phyloP scores from a whole-genome alignment of 441 rosid species.

The Erysimum pusillum region DNA sequence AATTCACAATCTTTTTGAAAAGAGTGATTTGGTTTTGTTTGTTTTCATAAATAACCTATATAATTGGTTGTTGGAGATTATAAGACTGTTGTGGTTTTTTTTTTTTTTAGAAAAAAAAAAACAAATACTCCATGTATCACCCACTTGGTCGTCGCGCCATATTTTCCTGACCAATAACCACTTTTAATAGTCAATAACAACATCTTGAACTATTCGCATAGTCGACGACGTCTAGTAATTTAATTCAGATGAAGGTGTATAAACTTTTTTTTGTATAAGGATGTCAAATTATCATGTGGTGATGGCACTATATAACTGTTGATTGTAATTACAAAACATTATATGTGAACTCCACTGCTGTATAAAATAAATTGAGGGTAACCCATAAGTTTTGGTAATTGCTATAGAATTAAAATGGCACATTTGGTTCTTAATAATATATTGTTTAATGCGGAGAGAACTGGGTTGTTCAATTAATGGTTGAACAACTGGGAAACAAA shows the following conservation, averaged over 20 bases:
- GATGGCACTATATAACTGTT: neutral
- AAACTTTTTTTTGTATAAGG: too few species aligned
- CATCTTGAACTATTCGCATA: too few species aligned
- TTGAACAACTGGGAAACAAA: conserved; percentile 12
- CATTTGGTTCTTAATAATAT: neutral
- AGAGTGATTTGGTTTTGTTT: conserved; percentile 38
- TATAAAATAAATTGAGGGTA: neutral
- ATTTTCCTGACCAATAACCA: neutral
- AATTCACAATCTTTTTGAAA: conserved; percentile 22
- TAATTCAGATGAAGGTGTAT: too few species aligned
- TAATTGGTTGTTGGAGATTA: conserved; percentile 9
- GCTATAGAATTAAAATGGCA: neutral
- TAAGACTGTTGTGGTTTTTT: conserved; percentile 14
- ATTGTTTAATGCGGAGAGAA: neutral
- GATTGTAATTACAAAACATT: neutral
- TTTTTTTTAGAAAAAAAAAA: too few species aligned
- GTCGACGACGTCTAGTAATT: neutral
- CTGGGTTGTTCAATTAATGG: conserved; percentile 23
- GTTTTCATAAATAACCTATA: conserved; percentile 16
- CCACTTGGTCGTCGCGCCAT: conserved; percentile 9
- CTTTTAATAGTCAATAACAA: neutral
- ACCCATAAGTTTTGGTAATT: neutral
- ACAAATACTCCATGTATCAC: conserved; percentile 10
- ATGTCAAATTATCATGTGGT: neutral
- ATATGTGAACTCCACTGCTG: neutral